phyloP scores from a whole-genome alignment of 176 grass and related monocot genomes.

The Hyparrhenia diplandra region DNA sequence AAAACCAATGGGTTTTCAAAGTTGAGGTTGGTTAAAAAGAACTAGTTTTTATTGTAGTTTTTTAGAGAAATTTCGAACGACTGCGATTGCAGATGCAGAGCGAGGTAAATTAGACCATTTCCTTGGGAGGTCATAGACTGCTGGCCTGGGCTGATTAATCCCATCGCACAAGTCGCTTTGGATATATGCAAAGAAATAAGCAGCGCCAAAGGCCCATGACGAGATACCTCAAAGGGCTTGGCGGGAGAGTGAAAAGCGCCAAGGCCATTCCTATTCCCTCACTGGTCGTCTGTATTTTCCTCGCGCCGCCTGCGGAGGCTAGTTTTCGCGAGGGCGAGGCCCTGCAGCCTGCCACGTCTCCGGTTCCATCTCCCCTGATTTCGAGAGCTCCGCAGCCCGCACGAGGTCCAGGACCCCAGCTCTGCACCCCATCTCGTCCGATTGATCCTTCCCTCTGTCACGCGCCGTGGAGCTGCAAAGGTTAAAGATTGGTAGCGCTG shows the following conservation, averaged over 20 bases:
- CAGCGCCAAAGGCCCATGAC: too few relatives aligned
- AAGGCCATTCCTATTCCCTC: neutral
- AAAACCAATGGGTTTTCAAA: too few relatives aligned
- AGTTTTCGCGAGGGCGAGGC: too few relatives aligned
- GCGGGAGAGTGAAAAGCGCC: neutral
- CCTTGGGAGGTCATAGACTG: too few relatives aligned
- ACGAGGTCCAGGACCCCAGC: neutral
- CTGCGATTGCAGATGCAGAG: too few relatives aligned
- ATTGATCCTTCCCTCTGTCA: neutral
- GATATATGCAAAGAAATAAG: too few relatives aligned
- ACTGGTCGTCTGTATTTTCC: neutral
- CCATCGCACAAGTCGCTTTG: too few relatives aligned
- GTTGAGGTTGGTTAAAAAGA: too few relatives aligned
- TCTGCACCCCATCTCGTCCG: neutral
- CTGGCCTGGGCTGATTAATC: too few relatives aligned
- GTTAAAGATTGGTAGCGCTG: neutral
- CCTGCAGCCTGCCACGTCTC: neutral
- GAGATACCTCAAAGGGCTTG: neutral
- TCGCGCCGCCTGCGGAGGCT: neutral
- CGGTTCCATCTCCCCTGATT: neutral
- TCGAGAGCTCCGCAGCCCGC: neutral
- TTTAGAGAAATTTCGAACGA: too few relatives aligned
- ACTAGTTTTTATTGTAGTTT: too few relatives aligned
- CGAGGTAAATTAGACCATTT: too few relatives aligned
- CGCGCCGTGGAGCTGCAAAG: neutral